Conservation (phyloP, 768 basidiomycete genomes). For the Lactifluus pinguis region DNA sequence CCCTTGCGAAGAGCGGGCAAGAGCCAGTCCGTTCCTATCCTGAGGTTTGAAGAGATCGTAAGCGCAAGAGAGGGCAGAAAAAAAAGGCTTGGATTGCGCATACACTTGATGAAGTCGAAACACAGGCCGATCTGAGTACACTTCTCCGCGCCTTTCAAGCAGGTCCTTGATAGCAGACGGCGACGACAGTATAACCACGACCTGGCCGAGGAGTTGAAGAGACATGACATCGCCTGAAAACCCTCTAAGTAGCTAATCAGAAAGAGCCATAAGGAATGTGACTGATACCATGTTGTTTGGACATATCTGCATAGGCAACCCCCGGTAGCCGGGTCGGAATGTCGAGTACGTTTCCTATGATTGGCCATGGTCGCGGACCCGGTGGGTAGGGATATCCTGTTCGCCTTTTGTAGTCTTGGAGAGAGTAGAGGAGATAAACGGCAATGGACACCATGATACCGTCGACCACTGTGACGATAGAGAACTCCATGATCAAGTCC, state of each 20-base stretch:
- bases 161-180: slow-evolving; percentile 37
- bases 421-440: neutral
- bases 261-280: too few relatives aligned
- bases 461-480: neutral
- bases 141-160: slow-evolving; percentile 42
- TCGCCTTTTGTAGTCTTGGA: neutral
- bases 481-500: neutral
- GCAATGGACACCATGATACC: neutral
- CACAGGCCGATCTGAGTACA: slow-evolving; percentile 8
- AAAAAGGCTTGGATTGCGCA: neutral
- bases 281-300: neutral
- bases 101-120: neutral
- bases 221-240: neutral
- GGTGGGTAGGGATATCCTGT: slow-evolving; percentile 4
- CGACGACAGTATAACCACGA: slow-evolving; percentile 42
- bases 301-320: neutral
- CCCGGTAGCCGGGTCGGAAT: neutral
- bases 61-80: neutral
- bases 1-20: neutral
- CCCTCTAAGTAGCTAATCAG: neutral
- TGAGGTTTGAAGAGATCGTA: neutral
- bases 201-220: slow-evolving; percentile 34
- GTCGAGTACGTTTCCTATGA: slow-evolving; percentile 2
- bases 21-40: neutral
- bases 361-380: neutral